Conservation (phyloP, 352 stramenopile species). For the Peronosclerospora sorghi region DNA sequence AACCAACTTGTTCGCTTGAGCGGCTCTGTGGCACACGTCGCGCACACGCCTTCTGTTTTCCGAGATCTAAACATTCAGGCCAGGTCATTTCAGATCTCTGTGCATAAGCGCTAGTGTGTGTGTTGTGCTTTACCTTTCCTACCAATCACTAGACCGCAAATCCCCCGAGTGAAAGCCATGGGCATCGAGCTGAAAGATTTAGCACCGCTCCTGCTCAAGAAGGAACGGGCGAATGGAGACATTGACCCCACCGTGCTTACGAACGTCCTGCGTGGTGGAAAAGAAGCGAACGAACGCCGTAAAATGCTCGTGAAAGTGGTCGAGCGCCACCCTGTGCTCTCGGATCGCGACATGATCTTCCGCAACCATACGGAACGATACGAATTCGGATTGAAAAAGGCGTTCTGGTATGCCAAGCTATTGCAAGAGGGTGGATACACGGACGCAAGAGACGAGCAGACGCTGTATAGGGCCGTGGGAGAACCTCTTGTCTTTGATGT, state of each 20-base stretch:
- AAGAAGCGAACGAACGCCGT: slow-evolving; percentile 7
- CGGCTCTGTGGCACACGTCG: no score
- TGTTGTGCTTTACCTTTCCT: no score
- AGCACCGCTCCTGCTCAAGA: slow-evolving; percentile 16
- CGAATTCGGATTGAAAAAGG: slow-evolving; percentile 17
- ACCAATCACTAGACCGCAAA: no score
- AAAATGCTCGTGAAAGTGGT: slow-evolving; percentile 14
- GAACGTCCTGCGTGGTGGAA: slow-evolving; percentile 5
- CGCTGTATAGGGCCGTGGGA: slow-evolving; percentile 12
- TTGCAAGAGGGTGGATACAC: slow-evolving; percentile 10
- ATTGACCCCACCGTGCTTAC: slow-evolving; percentile 11
- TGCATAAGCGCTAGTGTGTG: no score
- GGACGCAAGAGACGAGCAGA: slow-evolving; percentile 16
- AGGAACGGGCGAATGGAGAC: slow-evolving; percentile 16
- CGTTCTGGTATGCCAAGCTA: slow-evolving; percentile 14
- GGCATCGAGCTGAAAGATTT: slow-evolving; percentile 20
- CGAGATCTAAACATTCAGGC: no score
- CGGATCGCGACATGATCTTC: slow-evolving; percentile 21
- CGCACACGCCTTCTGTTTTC: no score
- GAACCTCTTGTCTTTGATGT: slow-evolving; percentile 12
- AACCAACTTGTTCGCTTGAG: no score
- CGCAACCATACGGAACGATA: slow-evolving; percentile 23
- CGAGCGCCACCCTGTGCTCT: slow-evolving; percentile 15
- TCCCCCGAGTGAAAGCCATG: no score
- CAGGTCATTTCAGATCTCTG: no score